These are phyloP conservation scores for Coriaria nepalensis DNA, from an alignment of 306 rosid species.

Conservation along the genomic window DNA sequence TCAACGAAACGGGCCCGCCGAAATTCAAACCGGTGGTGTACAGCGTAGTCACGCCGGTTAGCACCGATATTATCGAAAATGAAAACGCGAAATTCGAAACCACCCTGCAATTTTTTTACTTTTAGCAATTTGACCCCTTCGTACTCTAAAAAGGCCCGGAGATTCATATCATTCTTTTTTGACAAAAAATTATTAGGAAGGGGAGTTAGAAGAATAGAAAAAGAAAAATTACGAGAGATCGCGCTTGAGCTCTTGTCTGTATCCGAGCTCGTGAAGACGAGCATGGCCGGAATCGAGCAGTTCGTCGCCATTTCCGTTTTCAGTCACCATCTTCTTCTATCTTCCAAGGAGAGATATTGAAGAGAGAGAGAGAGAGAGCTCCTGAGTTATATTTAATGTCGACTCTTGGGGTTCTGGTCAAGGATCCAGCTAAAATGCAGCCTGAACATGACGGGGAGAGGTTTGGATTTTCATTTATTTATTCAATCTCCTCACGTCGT, in stretches of 20 bases:
- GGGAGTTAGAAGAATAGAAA: too few species aligned
- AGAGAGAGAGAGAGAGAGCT: slow-evolving; percentile 8
- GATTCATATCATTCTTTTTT: neutral
- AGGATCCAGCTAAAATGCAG: too few species aligned
- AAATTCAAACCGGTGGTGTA: slow-evolving; percentile 69
- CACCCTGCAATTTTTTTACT: slow-evolving; percentile 59
- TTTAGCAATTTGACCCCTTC: too few species aligned
- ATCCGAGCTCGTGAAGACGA: slow-evolving; percentile 85
- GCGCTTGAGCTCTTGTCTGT: slow-evolving; percentile 97
- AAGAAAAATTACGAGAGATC: slow-evolving; percentile 62
- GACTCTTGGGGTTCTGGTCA: too few species aligned
- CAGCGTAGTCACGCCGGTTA: slow-evolving; percentile 83
- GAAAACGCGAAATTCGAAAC: slow-evolving; percentile 84
- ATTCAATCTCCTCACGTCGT: too few species aligned
- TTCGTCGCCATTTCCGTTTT: slow-evolving; percentile 19
- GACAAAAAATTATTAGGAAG: neutral
- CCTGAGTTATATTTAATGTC: too few species aligned
- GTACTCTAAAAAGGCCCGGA: too few species aligned
- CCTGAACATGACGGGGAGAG: too few species aligned
- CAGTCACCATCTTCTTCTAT: slow-evolving; percentile 1
- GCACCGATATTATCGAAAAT: slow-evolving; percentile 81
- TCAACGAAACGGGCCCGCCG: slow-evolving; percentile 77
- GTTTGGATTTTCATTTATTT: too few species aligned
- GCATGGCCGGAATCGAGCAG: slow-evolving; percentile 66
- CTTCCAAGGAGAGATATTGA: neutral